Percentiles rank a stretch among this genome's conserved stretches.
Conservation (phyloP, 129 eudicot species). For the Kitagawia praeruptora region DNA sequence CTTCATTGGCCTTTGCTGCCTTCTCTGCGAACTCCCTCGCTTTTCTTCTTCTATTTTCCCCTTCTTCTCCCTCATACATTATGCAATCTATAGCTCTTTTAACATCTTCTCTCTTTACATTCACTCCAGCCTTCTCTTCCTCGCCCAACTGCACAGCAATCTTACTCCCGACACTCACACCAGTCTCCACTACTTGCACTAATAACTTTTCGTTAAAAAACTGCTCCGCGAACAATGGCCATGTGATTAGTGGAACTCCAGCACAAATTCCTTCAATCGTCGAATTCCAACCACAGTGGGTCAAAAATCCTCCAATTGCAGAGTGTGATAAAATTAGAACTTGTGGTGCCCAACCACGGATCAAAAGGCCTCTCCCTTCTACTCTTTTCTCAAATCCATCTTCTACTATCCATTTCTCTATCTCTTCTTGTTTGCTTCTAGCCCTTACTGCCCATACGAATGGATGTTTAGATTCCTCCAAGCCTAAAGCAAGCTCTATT, state of each 20-base stretch:
- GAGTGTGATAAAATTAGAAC: background rate
- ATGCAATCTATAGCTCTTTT: background rate
- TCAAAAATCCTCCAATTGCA: conserved; percentile 2
- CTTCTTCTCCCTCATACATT: background rate
- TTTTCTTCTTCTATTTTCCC: background rate
- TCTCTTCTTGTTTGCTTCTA: conserved; percentile 1
- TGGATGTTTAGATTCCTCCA: background rate
- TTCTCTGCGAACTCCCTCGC: background rate
- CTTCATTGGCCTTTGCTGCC: background rate
- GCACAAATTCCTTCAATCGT: conserved; percentile 5
- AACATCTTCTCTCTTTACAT: conserved; percentile 2
- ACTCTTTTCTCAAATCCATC: background rate
- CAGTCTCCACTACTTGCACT: conserved; percentile 2
- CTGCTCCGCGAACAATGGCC: conserved; percentile 5
- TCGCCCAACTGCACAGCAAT: background rate
- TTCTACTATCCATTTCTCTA: background rate
- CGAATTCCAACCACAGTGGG: conserved; percentile 7
- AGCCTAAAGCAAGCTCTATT: conserved; percentile 8
- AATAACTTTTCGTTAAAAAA: background rate
- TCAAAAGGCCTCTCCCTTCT: conserved; percentile 3
- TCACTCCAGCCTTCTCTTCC: conserved; percentile 7
- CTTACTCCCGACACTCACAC: conserved; percentile 6
- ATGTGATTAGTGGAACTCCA: conserved; percentile 1
- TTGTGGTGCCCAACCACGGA: conserved; percentile 4
- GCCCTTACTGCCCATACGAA: background rate